Base-by-base conservation (phyloP, 805 yeast genomes). In the Saccharomycodes ludwigii region DNA sequence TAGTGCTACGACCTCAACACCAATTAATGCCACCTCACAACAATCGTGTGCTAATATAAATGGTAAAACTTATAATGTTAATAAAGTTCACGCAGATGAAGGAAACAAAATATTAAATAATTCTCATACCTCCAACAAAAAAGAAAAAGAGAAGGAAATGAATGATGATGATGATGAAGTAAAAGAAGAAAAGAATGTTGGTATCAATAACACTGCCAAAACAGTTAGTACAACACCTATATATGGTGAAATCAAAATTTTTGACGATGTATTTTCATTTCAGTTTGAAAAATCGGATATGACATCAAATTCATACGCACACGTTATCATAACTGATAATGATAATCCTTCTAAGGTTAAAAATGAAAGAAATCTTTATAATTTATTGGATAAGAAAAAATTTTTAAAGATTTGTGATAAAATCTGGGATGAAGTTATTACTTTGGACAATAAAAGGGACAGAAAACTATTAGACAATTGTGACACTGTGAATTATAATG, bases 391-490 rank as follows among this genome's bases (percentile, higher is more conserved):
- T 19, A 34, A 31, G 12, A 16, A 21, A 13, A 34, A 30, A 19
- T 34, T 34, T 15, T 22, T 34, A 29, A 34, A 30, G 21, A 27
- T 34, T 9, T 34, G 37, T 24, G 37, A 34, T 11, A 34, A 34
- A 21, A 34, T 24, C 2, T 34, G 37, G 37, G 30, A 34, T 13
- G 37, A 34, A 18, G n/a, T n/a, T n/a, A n/a, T n/a, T n/a, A n/a
- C n/a, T n/a, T n/a, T n/a, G n/a, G n/a, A n/a, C n/a, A n/a, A n/a
- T n/a, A n/a, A n/a, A n/a, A n/a, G n/a, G n/a, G n/a, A n/a, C n/a
- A n/a, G n/a, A n/a, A n/a, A n/a, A n/a, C n/a, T n/a, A n/a, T n/a
- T n/a, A n/a, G n/a, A n/a, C n/a, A n/a, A n/a, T n/a, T n/a, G n/a
- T n/a, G n/a, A n/a, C n/a, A n/a, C n/a, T n/a, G n/a, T n/a, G n/a